phyloP scores from a whole-genome alignment of 139 green algal species.

The Chlamydomonas sp. region DNA sequence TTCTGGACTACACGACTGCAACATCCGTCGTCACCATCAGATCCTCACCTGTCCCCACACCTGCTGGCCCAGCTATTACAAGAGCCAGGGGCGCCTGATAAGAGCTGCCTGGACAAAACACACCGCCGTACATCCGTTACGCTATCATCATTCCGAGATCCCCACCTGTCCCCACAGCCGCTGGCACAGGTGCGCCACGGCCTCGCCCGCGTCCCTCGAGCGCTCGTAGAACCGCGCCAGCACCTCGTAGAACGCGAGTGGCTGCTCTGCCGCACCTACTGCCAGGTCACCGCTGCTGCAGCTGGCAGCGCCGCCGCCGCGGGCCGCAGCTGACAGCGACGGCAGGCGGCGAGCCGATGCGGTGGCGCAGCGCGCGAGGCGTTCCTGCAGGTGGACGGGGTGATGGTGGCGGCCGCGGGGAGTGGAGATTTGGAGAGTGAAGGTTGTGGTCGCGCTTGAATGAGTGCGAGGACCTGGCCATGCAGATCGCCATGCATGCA shows the following conservation, averaged over 20 bases:
- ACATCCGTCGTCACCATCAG: too few species aligned
- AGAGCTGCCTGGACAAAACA: too few species aligned
- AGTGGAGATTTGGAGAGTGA: too few species aligned
- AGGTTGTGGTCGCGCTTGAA: too few species aligned
- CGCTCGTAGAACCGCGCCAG: conserved; percentile 59
- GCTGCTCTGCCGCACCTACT: not conserved
- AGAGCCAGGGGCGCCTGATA: too few species aligned
- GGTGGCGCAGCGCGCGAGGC: not conserved
- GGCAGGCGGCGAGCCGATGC: not conserved
- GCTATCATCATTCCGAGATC: too few species aligned
- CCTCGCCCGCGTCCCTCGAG: conserved; percentile 35
- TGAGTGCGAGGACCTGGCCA: not conserved
- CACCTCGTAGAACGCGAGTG: conserved; percentile 50
- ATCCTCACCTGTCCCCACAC: too few species aligned
- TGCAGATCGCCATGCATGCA: not conserved
- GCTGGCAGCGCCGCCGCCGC: conserved; percentile 4
- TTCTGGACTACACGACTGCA: too few species aligned
- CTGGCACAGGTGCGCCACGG: conserved; percentile 59
- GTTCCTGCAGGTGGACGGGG: not conserved
- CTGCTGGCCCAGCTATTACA: too few species aligned
- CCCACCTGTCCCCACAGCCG: conserved; percentile 62
- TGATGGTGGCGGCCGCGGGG: too few species aligned
- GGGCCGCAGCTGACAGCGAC: not conserved
- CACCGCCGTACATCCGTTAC: too few species aligned
- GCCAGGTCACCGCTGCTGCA: too few species aligned